These are phyloP conservation scores for Ceratocystis ficicola DNA, from an alignment of 2,329 filamentous ascomycete species.

Conservation along the genomic window DNA sequence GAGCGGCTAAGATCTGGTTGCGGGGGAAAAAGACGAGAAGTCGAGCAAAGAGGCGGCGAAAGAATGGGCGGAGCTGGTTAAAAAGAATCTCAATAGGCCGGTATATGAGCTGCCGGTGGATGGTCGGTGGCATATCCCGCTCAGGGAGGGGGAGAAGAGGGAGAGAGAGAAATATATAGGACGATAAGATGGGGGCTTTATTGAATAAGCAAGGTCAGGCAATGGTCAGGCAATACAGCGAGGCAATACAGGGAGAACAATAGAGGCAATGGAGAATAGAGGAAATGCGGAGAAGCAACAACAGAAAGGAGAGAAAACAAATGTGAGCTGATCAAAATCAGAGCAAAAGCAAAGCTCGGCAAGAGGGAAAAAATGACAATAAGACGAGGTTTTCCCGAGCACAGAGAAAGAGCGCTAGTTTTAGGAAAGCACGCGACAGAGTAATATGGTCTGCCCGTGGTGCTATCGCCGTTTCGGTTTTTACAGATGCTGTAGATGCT, in stretches of 20 bases:
- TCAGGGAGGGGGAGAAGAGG: conserved; percentile 7
- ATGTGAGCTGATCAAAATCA: conserved; percentile 3
- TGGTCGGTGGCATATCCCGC: conserved; percentile 20
- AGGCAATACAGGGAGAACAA: not conserved
- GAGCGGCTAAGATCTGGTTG: conserved; percentile 19
- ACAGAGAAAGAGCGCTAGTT: conserved; percentile 5
- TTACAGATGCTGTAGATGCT: not conserved
- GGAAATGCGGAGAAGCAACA: not conserved
- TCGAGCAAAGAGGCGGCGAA: conserved; percentile 22
- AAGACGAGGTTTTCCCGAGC: conserved; percentile 8
- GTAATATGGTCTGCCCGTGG: not conserved
- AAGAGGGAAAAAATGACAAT: conserved; percentile 1
- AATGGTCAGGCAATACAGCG: not conserved
- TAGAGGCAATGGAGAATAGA: conserved; percentile 11
- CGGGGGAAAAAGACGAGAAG: conserved; percentile 20
- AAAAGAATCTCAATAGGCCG: conserved; percentile 28
- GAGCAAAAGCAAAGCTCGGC: conserved; percentile 15
- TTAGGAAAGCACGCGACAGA: conserved; percentile 1
- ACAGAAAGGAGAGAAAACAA: not conserved
- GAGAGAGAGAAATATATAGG: not conserved
- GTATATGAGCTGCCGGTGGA: conserved; percentile 25
- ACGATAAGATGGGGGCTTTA: no score
- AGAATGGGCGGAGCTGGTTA: conserved; percentile 26
- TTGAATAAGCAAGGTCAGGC: conserved; percentile 1
- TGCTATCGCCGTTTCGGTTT: not conserved